Conservation (phyloP, 768 basidiomycete species). For the Pleurotus citrinopileatus region DNA sequence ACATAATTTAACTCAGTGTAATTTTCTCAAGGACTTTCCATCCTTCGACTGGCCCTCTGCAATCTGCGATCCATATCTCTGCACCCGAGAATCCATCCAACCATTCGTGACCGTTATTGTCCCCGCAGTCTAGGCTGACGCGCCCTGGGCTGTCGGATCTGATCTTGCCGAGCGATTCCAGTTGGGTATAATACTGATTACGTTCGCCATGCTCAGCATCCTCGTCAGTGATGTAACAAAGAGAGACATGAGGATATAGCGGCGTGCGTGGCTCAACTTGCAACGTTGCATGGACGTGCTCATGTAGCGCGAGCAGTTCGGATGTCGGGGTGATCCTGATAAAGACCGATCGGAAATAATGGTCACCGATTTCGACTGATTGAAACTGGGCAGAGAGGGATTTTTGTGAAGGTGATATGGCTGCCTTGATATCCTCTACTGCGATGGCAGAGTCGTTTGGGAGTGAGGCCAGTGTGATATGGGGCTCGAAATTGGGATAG, state of each 20-base stretch:
- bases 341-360: slow-evolving; percentile 74
- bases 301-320: slow-evolving; percentile 48
- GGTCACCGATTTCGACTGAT: slow-evolving; percentile 52
- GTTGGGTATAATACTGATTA: slow-evolving; percentile 38
- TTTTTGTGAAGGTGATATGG: slow-evolving; percentile 32
- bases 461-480: slow-evolving; percentile 63
- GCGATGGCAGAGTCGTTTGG: slow-evolving; percentile 25
- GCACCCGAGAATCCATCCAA: slow-evolving; percentile 38
- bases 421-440: slow-evolving; percentile 30
- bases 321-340: slow-evolving; percentile 43
- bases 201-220: slow-evolving; percentile 55
- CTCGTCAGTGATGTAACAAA: slow-evolving; percentile 70
- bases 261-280: slow-evolving; percentile 47
- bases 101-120: slow-evolving; percentile 24
- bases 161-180: slow-evolving; percentile 36
- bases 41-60: slow-evolving; percentile 55
- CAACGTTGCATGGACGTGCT: slow-evolving; percentile 36
- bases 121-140: slow-evolving; percentile 31
- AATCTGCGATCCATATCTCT: slow-evolving; percentile 60
- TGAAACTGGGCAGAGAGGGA: slow-evolving; percentile 45
- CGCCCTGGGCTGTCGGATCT: slow-evolving; percentile 15
- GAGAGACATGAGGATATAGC: slow-evolving; percentile 66
- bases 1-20: no score
- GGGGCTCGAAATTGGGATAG: slow-evolving; percentile 63
- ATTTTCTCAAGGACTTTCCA: slow-evolving; percentile 52